Conservation (phyloP, 2,329 filamentous ascomycete genomes). For the Celoporthe dispersa region DNA sequence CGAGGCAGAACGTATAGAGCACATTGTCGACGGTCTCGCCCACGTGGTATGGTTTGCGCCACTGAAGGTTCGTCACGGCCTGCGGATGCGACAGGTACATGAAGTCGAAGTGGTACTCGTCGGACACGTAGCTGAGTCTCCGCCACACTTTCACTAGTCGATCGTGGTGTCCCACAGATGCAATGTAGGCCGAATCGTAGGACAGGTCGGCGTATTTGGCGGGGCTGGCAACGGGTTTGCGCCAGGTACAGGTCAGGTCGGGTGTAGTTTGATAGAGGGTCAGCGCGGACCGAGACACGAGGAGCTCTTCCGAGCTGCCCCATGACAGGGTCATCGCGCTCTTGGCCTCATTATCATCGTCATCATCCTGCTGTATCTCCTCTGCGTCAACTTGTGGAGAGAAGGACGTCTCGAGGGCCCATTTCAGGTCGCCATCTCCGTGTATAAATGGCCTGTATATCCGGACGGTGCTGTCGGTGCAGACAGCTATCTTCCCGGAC, state of each 20-base stretch:
- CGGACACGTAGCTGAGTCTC: slow-evolving; percentile 78
- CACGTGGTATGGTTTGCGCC: slow-evolving; percentile 77
- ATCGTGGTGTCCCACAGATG: slow-evolving; percentile 78
- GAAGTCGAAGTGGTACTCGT: slow-evolving; percentile 87
- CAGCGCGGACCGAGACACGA: slow-evolving; percentile 73
- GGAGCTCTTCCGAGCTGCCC: slow-evolving; percentile 83
- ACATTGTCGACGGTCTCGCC: slow-evolving; percentile 85
- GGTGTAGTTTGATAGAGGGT: slow-evolving; percentile 65
- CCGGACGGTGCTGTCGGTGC: slow-evolving; percentile 68
- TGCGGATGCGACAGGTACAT: slow-evolving; percentile 86
- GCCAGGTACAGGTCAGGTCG: slow-evolving; percentile 69
- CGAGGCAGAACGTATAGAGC: slow-evolving; percentile 85
- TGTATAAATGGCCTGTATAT: slow-evolving; percentile 78
- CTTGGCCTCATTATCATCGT: slow-evolving; percentile 41
- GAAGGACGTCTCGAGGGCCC: slow-evolving; percentile 68
- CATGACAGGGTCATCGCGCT: slow-evolving; percentile 69
- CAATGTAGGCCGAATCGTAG: slow-evolving; percentile 85
- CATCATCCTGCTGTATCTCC: slow-evolving; percentile 34
- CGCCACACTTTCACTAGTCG: slow-evolving; percentile 92
- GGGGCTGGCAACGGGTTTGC: slow-evolving; percentile 71
- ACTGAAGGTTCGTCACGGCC: slow-evolving; percentile 80
- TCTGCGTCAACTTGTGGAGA: slow-evolving; percentile 40
- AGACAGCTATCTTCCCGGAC: slow-evolving; percentile 83
- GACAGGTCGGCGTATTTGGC: slow-evolving; percentile 79
- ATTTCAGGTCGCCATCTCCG: slow-evolving; percentile 73